Evolutionary conservation across 176 grass and related monocot species (phyloP).

Genomic region (Sorghum bicolor): Sorghum_bicolor_NCBIv3 NC_012878.2:55607001-55607500

Average conservation of each 20-base stretch:
- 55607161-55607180: background rate
- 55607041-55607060: background rate
- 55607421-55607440: background rate
- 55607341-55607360: background rate
- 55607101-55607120: background rate
- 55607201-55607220: background rate
- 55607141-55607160: background rate
- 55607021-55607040: no score
- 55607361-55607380: background rate
- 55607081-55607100: background rate
- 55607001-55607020: background rate
- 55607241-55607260: background rate
- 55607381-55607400: background rate
- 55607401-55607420: background rate
- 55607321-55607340: background rate
- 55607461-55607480: background rate
- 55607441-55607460: background rate
- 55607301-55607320: background rate
- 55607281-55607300: background rate
- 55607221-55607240: background rate
- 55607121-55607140: background rate
- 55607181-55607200: background rate
- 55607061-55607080: background rate
- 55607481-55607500: background rate
- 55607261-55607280: background rate